Conservation (phyloP, 2,329 filamentous ascomycete genomes). For the Botrytis galanthina region DNA sequence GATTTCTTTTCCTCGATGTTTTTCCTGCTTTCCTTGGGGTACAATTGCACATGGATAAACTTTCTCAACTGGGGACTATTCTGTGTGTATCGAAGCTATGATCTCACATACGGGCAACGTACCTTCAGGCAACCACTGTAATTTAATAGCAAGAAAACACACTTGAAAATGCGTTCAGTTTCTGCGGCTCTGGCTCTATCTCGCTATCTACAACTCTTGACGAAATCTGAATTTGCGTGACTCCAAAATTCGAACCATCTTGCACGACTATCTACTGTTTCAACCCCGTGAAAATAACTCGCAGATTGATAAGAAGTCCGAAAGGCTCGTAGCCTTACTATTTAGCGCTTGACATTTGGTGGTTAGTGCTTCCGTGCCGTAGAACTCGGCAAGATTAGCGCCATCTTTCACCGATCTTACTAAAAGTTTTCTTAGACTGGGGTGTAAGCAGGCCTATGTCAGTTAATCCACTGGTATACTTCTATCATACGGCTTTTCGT, state of each 20-base stretch:
- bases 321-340: not conserved
- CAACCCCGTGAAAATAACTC: not conserved
- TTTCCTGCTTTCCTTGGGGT: not conserved
- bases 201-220: not conserved
- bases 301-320: not conserved
- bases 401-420: not conserved
- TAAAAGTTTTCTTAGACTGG: not conserved
- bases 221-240: not conserved
- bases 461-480: not conserved
- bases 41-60: not conserved
- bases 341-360: not conserved
- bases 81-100: not conserved
- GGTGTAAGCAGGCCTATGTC: not conserved
- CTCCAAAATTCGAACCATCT: not conserved
- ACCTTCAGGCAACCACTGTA: not conserved
- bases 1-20: not conserved
- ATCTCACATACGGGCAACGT: not conserved
- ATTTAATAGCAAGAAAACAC: not conserved
- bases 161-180: not conserved
- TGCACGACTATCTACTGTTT: not conserved
- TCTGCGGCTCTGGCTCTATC: not conserved
- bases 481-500: not conserved
- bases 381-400: not conserved
- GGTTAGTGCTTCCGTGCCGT: not conserved
- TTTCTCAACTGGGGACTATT: not conserved